A percentile compares a stretch with the other conserved stretches of the same genome.
phyloP scores from a whole-genome alignment of 2,329 filamentous ascomycete genomes.

The Talaromyces sp. region DNA sequence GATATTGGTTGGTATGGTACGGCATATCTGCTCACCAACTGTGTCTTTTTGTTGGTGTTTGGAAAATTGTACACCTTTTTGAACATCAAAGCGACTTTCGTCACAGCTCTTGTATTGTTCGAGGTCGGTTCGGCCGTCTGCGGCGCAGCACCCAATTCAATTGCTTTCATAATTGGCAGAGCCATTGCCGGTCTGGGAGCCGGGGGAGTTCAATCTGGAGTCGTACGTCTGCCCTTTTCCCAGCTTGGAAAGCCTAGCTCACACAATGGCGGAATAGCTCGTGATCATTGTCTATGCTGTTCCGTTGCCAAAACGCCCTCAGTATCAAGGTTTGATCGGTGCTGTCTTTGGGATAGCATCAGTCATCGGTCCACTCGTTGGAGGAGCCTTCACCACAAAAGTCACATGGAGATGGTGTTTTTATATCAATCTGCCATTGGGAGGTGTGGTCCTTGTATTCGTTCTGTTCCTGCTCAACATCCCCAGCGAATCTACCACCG shows the following conservation, averaged over 20 bases:
- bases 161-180: constrained; percentile 28
- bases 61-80: constrained; percentile 38
- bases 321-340: constrained; percentile 59
- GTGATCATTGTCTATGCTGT: constrained; percentile 10
- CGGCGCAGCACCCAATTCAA: constrained; percentile 28
- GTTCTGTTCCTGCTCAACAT: constrained; percentile 30
- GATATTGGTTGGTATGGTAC: constrained; percentile 13
- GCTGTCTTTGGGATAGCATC: constrained; percentile 59
- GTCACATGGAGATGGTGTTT: constrained; percentile 59
- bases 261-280: background rate
- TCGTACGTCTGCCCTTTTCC: constrained; percentile 5
- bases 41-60: constrained; percentile 28
- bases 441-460: constrained; percentile 27
- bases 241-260: background rate
- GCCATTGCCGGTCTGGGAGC: constrained; percentile 30
- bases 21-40: constrained; percentile 43
- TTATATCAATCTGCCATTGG: constrained; percentile 49
- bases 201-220: constrained; percentile 21
- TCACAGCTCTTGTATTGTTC: constrained; percentile 40
- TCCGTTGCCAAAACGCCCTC: constrained; percentile 42
- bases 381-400: constrained; percentile 55
- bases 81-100: constrained; percentile 21
- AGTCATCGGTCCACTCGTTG: constrained; percentile 55
- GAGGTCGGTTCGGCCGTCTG: constrained; percentile 46
- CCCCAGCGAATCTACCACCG: background rate